A percentile compares a stretch with the other conserved stretches of the same genome.
Evolutionary conservation across 1,284 basidiomycete species (phyloP).

Genomic region (Exobasidium rhododendri): DNA sequence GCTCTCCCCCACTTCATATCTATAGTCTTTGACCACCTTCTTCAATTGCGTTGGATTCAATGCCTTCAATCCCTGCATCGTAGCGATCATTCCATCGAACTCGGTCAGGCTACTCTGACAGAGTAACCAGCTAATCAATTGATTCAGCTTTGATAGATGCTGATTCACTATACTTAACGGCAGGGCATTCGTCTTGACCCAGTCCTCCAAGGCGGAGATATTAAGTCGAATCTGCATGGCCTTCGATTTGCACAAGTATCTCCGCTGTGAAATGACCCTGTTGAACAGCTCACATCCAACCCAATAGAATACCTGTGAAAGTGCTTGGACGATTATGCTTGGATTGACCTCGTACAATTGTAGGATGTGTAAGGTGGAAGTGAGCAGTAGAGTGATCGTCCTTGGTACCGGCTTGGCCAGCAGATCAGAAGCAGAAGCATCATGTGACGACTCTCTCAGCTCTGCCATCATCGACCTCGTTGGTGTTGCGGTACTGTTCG

Average conservation of each 20-base stretch:
- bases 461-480: constrained; percentile 14
- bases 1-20: constrained; percentile 87
- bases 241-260: constrained; percentile 84
- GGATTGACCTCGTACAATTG: constrained; percentile 88
- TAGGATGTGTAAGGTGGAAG: constrained; percentile 80
- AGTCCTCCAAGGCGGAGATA: constrained; percentile 80
- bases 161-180: constrained; percentile 70
- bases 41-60: constrained; percentile 95
- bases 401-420: constrained; percentile 57
- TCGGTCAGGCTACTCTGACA: constrained; percentile 63
- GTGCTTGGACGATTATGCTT: constrained; percentile 79
- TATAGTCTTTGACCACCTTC: constrained; percentile 85
- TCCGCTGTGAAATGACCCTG: constrained; percentile 89
- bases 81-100: constrained; percentile 81
- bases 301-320: constrained; percentile 95
- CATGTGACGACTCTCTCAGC: constrained; percentile 27
- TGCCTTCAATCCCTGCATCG: constrained; percentile 77
- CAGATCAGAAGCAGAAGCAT: constrained; percentile 28
- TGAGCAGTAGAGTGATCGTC: constrained; percentile 75
- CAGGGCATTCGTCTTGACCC: constrained; percentile 77
- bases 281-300: constrained; percentile 82
- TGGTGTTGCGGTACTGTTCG: background rate
- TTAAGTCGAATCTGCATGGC: constrained; percentile 90
- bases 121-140: constrained; percentile 82
- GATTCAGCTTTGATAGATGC: constrained; percentile 79